Evolutionary conservation across 768 basidiomycete species (phyloP), one percentile per base, ranked within the genome.

Genomic region (Cytidiella melzeri): DNA sequence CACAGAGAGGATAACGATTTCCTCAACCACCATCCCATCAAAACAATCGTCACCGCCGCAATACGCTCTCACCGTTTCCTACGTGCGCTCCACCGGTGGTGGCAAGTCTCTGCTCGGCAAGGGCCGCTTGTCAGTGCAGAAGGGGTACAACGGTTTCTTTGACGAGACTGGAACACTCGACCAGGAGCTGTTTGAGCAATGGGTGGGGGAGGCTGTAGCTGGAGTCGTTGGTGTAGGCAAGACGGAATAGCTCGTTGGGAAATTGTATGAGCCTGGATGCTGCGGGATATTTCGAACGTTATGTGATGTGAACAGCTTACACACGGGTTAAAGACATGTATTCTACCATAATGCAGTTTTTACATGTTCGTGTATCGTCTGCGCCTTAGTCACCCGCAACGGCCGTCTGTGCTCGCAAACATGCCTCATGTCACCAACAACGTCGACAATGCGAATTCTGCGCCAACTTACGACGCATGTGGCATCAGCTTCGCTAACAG

Each of bases 41-140:
- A 70, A 69, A 18, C 72, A 71, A 20, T 57, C 73, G 27, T 70
- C 70, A 43, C 73, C 84, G 26, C 86, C 88, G 21, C 73, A 75
- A 41, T 93, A 92, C 66, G 66, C 74, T 13, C 69, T 95, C 55
- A 71, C 75, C 38, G 67, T 87, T 43, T 71, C 75, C 42, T 93
- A 88, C 64, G 73, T 87, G 26, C 85, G 87, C 52, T 87, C 90
- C 24, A 81, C 90, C 3, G 87, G 84, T 43, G 81, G 82, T 30
- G 93, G 93, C 46, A 95, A 95, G 71, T 83, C 85, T 4, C 74
- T 94, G 10, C 77, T 96, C 5, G 79, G 80, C 47, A 82, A 83
- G 57, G 81, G 83, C 10, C 79, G 80, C 49, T 74, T 80, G 13
- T 73, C 73, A 41, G 77, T 76, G 6, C 71, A 73, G 13, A 73